phyloP scores from a whole-genome alignment of 1,284 basidiomycete genomes.

The Sparassis latifolia region DNA sequence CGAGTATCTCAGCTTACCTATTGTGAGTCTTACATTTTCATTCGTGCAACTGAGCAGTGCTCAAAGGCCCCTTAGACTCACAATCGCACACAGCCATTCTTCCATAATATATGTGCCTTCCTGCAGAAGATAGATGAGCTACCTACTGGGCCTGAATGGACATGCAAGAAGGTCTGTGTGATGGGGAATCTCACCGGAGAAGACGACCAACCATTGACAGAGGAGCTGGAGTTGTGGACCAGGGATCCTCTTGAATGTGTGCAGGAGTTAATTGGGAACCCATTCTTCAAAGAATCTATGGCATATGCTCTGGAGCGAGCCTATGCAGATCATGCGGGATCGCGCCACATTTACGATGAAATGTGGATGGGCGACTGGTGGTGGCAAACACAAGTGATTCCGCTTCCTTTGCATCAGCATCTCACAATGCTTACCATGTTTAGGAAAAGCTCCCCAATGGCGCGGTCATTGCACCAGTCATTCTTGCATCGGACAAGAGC shows the following conservation, averaged over 20 bases:
- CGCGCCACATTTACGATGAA: constrained; percentile 9
- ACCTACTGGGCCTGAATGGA: constrained; percentile 14
- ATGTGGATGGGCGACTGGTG: constrained; percentile 23
- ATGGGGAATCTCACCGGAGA: constrained; percentile 14
- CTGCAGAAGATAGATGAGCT: constrained; percentile 14
- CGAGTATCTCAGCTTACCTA: constrained; percentile 16
- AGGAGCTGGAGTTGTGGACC: constrained; percentile 24
- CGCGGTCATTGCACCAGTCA: constrained; percentile 6
- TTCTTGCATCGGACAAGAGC: constrained; percentile 4
- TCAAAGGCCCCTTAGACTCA: constrained; percentile 6
- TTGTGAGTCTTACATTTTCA: no score
- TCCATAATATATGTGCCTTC: constrained; percentile 13
- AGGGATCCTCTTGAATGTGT: constrained; percentile 24
- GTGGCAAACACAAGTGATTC: constrained; percentile 20
- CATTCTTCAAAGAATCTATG: constrained; percentile 17
- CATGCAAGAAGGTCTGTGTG: constrained; percentile 10
- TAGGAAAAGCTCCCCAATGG: constrained; percentile 10
- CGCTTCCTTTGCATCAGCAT: no score
- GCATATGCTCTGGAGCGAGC: constrained; percentile 20
- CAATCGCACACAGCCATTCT: constrained; percentile 8
- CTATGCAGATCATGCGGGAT: constrained; percentile 10
- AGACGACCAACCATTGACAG: constrained; percentile 7
- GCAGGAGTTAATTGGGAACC: constrained; percentile 24
- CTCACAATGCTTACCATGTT: background rate
- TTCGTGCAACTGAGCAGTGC: no score